Evolutionary conservation across 805 yeast genomes (phyloP).

Genomic region (Teunomyces atbi): DNA sequence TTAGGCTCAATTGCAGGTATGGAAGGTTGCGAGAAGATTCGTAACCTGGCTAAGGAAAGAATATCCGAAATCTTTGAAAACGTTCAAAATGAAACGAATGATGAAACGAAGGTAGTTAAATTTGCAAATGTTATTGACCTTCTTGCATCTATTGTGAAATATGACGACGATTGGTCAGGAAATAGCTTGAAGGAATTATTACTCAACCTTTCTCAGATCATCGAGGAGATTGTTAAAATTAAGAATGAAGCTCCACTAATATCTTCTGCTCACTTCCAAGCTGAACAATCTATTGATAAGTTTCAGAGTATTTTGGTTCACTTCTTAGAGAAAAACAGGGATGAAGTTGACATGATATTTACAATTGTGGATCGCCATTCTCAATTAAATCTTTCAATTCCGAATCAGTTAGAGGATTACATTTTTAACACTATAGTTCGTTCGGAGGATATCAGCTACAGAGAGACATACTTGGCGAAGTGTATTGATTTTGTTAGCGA

Average conservation of each 20-base stretch:
- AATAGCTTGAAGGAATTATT: conserved; percentile 23
- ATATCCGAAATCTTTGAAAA: conserved; percentile 48
- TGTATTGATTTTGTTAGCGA: conserved; percentile 50
- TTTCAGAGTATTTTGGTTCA: conserved; percentile 46
- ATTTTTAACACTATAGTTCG: conserved; percentile 56
- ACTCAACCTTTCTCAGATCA: conserved; percentile 39
- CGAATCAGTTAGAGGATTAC: conserved; percentile 52
- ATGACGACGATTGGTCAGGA: conserved; percentile 53
- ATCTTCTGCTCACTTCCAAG: conserved; percentile 65
- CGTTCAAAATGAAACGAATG: conserved; percentile 47
- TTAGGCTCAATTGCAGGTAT: conserved; percentile 64
- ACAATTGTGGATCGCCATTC: conserved; percentile 35
- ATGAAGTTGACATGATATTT: conserved; percentile 29
- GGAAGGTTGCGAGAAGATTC: conserved; percentile 54
- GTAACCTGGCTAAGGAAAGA: conserved; percentile 53
- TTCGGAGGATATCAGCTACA: conserved; percentile 43
- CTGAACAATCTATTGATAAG: conserved; percentile 65
- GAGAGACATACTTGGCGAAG: conserved; percentile 50
- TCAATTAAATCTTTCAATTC: conserved; percentile 44
- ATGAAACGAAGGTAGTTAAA: conserved; percentile 57
- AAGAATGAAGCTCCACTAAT: conserved; percentile 44
- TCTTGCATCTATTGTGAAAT: conserved; percentile 49
- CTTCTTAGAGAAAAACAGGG: conserved; percentile 24
- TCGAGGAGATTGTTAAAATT: conserved; percentile 43
- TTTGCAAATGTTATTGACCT: conserved; percentile 75